Conservation (phyloP, 2,329 filamentous ascomycete species). For the Diplocarpon rosae region DNA sequence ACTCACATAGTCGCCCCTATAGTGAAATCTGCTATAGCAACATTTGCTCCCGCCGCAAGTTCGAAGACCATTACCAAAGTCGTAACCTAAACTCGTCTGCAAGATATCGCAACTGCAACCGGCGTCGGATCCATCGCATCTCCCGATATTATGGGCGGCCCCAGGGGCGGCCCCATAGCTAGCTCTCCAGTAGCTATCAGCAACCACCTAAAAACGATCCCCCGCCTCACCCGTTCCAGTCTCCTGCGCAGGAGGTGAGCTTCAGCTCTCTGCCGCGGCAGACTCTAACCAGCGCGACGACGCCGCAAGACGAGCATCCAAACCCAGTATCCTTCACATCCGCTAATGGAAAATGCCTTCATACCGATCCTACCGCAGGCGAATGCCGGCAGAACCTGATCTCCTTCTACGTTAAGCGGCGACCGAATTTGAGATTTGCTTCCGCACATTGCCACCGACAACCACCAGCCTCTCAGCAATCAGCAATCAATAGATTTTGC, state of each 20-base stretch:
- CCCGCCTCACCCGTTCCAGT: slow-evolving; percentile 36
- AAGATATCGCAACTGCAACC: not conserved
- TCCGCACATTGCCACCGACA: too few relatives aligned
- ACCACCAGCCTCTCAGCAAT: too few relatives aligned
- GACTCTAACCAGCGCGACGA: slow-evolving; percentile 33
- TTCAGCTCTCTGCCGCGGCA: slow-evolving; percentile 39
- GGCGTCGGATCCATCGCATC: not conserved
- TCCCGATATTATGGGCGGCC: not conserved
- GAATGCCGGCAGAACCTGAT: slow-evolving; percentile 36
- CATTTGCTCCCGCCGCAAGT: slow-evolving; percentile 2
- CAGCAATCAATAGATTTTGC: too few relatives aligned
- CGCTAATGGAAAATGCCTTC: slow-evolving; percentile 32
- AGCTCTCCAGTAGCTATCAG: slow-evolving; percentile 1
- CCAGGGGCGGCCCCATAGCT: slow-evolving; percentile 2
- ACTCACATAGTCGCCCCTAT: slow-evolving; percentile 1
- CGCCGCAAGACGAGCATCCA: slow-evolving; percentile 32
- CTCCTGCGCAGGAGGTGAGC: slow-evolving; percentile 37
- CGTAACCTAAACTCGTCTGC: slow-evolving; percentile 2
- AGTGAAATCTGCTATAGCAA: slow-evolving; percentile 2
- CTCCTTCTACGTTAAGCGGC: slow-evolving; percentile 29
- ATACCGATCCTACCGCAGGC: slow-evolving; percentile 34
- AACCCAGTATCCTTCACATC: slow-evolving; percentile 32
- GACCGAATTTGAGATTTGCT: too few relatives aligned
- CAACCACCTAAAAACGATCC: slow-evolving; percentile 19
- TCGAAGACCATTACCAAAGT: slow-evolving; percentile 5